Conservation (phyloP, 2,329 filamentous ascomycete genomes). For the Epichloe typhina region DNA sequence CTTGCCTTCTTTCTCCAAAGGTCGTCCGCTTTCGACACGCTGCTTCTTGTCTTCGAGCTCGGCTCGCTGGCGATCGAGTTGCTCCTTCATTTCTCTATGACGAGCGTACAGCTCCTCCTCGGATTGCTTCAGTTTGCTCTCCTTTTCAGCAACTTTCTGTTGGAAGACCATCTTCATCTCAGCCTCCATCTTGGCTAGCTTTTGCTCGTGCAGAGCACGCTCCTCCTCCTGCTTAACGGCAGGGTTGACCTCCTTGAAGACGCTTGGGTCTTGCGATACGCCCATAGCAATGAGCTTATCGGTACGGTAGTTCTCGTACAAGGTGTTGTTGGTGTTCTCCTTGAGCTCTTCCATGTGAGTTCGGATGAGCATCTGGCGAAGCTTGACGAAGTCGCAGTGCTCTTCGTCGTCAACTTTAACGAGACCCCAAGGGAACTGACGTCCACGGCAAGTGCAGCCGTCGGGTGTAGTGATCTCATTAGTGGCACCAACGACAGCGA, state of each 20-base stretch:
- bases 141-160: slow-evolving; percentile 98
- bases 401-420: slow-evolving; percentile 99
- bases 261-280: slow-evolving; percentile 93
- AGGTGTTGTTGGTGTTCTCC: slow-evolving; percentile 97
- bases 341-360: slow-evolving; percentile 99
- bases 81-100: slow-evolving; percentile 99
- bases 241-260: slow-evolving; percentile 99
- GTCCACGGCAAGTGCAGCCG: slow-evolving; percentile 89
- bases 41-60: slow-evolving; percentile 98
- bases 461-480: slow-evolving; percentile 84
- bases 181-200: slow-evolving; percentile 99
- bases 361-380: slow-evolving; percentile 98
- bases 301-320: slow-evolving; percentile 99
- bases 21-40: slow-evolving; percentile 86
- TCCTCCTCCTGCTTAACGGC: slow-evolving; percentile 99
- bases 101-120: slow-evolving; percentile 97
- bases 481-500: slow-evolving; percentile 94
- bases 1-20: slow-evolving; percentile 95
- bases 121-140: slow-evolving; percentile 98
- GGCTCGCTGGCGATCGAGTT: slow-evolving; percentile 84
- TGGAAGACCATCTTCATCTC: slow-evolving; percentile 99
- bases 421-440: slow-evolving; percentile 93
- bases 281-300: slow-evolving; percentile 99
- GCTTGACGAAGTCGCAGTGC: slow-evolving; percentile 99
- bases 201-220: slow-evolving; percentile 94